Evolutionary conservation across 768 basidiomycete genomes (phyloP).

Genomic region (Boletus reticuloceps): DNA sequence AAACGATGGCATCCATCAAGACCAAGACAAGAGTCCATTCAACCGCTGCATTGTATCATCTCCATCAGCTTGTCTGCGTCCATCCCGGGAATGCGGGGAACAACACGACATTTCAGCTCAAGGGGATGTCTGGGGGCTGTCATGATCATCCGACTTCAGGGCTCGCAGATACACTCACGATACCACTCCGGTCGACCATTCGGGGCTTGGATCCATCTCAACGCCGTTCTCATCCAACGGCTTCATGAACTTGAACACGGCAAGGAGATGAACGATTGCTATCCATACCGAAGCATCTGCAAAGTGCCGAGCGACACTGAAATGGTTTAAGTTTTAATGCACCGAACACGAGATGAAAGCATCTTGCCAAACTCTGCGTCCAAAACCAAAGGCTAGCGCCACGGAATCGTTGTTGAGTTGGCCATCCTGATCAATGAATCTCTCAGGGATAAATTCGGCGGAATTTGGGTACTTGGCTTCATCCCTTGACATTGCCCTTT

Average conservation of each 20-base stretch:
- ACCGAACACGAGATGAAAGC: not conserved
- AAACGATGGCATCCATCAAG: too few relatives aligned
- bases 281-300: conserved; percentile 33
- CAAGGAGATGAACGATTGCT: conserved; percentile 29
- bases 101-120: conserved; percentile 27
- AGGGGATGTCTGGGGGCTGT: conserved; percentile 24
- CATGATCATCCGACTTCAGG: conserved; percentile 1
- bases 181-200: conserved; percentile 28
- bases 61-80: conserved; percentile 14
- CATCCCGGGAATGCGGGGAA: conserved; percentile 19
- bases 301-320: conserved; percentile 29
- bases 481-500: conserved; percentile 32
- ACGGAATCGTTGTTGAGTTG: conserved; percentile 24
- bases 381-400: conserved; percentile 27
- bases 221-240: conserved; percentile 24
- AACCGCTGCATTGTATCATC: conserved; percentile 9
- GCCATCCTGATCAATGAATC: conserved; percentile 25
- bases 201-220: conserved; percentile 23
- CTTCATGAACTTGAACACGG: conserved; percentile 31
- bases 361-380: conserved; percentile 28
- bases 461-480: conserved; percentile 26
- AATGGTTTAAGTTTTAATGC: conserved; percentile 1
- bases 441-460: conserved; percentile 27
- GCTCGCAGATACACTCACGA: conserved; percentile 21
- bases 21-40: conserved; percentile 2